phyloP scores from a whole-genome alignment of 495 filamentous ascomycete species.

The Xylaria nigripes region DNA sequence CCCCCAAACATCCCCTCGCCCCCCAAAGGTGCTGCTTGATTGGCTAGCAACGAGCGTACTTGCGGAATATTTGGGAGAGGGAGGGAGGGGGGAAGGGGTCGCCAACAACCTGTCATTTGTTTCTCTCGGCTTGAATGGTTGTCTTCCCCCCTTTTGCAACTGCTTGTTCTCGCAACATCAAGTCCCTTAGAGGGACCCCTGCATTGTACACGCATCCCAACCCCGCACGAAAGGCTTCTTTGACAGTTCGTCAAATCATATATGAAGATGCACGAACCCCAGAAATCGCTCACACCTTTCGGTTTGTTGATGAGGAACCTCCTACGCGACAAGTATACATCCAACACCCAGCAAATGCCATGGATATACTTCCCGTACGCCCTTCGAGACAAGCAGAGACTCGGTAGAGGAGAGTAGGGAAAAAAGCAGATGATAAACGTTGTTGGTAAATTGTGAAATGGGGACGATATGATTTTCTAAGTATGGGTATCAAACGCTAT shows the following conservation, averaged over 20 bases:
- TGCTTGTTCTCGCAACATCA: not conserved
- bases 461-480: not conserved
- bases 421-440: not conserved
- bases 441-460: not conserved
- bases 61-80: not conserved
- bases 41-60: not conserved
- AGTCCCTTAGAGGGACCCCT: not conserved
- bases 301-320: not conserved
- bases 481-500: conserved; percentile 8
- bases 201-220: not conserved
- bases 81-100: not conserved
- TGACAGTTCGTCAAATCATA: not conserved
- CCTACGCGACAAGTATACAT: not conserved
- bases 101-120: not conserved
- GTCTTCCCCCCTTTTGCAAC: not conserved
- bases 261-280: not conserved
- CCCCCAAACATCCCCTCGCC: not conserved
- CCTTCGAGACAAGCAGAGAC: not conserved
- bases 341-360: conserved; percentile 2
- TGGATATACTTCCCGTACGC: not conserved
- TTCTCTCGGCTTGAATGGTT: not conserved
- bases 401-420: not conserved
- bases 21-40: not conserved
- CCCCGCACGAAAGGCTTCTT: not conserved
- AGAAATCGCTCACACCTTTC: not conserved